phyloP scores from a whole-genome alignment of 352 stramenopile genomes.

The Phytopythium delawarense region DNA sequence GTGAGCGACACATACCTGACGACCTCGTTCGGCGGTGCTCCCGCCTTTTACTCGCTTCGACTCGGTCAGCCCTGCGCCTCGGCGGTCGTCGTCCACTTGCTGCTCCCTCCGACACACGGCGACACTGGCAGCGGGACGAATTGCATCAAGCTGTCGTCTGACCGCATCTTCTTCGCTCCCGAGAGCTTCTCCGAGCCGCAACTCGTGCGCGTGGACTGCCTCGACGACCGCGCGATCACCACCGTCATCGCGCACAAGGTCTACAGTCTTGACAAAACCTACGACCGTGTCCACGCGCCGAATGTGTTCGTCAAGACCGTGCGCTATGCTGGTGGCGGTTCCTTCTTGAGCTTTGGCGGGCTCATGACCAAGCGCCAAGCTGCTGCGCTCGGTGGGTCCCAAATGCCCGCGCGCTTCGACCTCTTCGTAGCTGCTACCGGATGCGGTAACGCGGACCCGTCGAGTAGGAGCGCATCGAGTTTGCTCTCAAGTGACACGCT shows the following conservation, averaged over 20 bases:
- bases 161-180: conserved; percentile 70
- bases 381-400: conserved; percentile 22
- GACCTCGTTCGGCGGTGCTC: conserved; percentile 47
- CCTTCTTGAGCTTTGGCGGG: conserved; percentile 45
- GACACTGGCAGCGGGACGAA: conserved; percentile 22
- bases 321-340: background rate
- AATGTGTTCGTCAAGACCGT: background rate
- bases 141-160: conserved; percentile 48
- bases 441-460: background rate
- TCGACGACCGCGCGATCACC: conserved; percentile 39
- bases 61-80: conserved; percentile 54
- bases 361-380: conserved; percentile 40
- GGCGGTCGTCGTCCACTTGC: conserved; percentile 63
- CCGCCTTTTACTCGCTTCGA: conserved; percentile 56
- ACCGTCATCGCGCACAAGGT: conserved; percentile 55
- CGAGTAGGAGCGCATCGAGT: background rate
- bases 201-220: conserved; percentile 54
- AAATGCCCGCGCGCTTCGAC: conserved; percentile 24
- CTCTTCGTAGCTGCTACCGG: conserved; percentile 14
- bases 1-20: conserved; percentile 52
- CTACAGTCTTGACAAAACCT: conserved; percentile 65
- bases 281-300: conserved; percentile 35
- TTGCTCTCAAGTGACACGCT: background rate
- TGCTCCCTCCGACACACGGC: conserved; percentile 24
- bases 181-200: conserved; percentile 52